Percentiles rank a stretch among this genome's conserved stretches.
Conservation (phyloP, 768 basidiomycete species). For the Ramaria sp. region DNA sequence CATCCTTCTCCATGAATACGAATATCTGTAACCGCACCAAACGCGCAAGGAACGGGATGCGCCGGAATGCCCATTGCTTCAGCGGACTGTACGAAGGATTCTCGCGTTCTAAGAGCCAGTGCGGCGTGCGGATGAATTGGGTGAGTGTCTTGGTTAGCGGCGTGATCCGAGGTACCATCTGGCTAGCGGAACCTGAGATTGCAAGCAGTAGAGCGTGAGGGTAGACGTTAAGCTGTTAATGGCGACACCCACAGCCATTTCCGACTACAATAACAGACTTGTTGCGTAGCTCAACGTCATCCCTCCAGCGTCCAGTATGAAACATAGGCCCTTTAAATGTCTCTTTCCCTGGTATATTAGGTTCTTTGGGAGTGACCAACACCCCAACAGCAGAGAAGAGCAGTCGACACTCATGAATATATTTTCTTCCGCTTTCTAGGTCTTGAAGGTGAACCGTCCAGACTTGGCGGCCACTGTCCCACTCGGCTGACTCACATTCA, state of each 20-base stretch:
- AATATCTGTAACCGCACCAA: neutral
- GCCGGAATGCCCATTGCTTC: slow-evolving; percentile 2
- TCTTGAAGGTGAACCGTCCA: slow-evolving; percentile 12
- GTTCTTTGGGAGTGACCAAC: slow-evolving; percentile 8
- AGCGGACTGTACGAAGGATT: neutral
- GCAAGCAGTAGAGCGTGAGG: neutral
- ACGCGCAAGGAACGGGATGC: slow-evolving; percentile 1
- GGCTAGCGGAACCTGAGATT: slow-evolving; percentile 10
- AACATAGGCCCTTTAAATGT: slow-evolving; percentile 14
- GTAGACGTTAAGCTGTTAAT: neutral
- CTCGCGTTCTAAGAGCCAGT: slow-evolving; percentile 10
- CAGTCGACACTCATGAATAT: slow-evolving; percentile 1
- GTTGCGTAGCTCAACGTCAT: slow-evolving; percentile 10
- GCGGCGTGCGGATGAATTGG: slow-evolving; percentile 14
- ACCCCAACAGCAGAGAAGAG: slow-evolving; percentile 13
- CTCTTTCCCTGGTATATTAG: slow-evolving; percentile 7
- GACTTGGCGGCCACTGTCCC: slow-evolving; percentile 9
- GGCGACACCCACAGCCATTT: slow-evolving; percentile 14
- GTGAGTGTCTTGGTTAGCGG: slow-evolving; percentile 10
- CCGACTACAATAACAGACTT: slow-evolving; percentile 17
- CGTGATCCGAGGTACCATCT: slow-evolving; percentile 15
- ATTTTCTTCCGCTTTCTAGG: neutral
- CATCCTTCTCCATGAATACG: neutral
- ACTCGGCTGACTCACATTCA: slow-evolving; percentile 10
- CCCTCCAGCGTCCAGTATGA: slow-evolving; percentile 15